Percentiles rank a stretch among this genome's conserved stretches.
phyloP scores from a whole-genome alignment of 1,284 basidiomycete species.

The Coniferiporia sulphurascens region DNA sequence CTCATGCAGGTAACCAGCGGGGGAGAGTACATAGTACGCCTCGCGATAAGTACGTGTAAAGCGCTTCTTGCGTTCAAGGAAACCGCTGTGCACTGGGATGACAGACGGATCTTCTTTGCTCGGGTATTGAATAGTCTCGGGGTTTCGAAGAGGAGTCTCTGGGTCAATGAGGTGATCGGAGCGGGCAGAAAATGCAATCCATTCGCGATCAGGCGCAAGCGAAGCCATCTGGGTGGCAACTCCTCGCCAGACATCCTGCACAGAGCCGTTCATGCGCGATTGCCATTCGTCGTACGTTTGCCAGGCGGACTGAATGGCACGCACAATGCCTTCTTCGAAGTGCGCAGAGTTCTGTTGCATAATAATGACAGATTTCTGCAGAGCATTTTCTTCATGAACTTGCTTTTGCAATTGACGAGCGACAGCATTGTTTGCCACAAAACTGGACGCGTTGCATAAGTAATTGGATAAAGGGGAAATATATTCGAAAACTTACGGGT shows the following conservation, averaged over 20 bases:
- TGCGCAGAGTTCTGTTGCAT: conserved; percentile 98
- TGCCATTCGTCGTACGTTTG: conserved; percentile 98
- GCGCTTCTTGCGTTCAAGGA: conserved; percentile 95
- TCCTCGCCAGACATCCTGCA: conserved; percentile 78
- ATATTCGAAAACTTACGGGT: conserved; percentile 61
- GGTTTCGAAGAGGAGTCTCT: conserved; percentile 87
- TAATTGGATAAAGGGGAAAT: not conserved
- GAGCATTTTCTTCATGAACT: conserved; percentile 95
- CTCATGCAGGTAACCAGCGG: conserved; percentile 94
- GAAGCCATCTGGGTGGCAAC: conserved; percentile 80
- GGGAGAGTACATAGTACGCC: conserved; percentile 89
- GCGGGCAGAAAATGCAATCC: conserved; percentile 94
- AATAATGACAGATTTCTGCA: conserved; percentile 98
- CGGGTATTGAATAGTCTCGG: conserved; percentile 81
- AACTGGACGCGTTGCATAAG: conserved; percentile 36
- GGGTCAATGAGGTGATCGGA: conserved; percentile 96
- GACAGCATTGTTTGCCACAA: conserved; percentile 76
- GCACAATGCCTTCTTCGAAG: conserved; percentile 96
- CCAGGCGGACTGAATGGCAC: conserved; percentile 95
- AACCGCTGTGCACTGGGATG: conserved; percentile 83
- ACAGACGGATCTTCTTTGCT: conserved; percentile 92
- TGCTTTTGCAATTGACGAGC: conserved; percentile 87
- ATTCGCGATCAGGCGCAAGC: conserved; percentile 90
- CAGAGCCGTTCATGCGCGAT: conserved; percentile 73
- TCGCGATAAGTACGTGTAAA: conserved; percentile 91